Evolutionary conservation across 345 rosid genomes (phyloP).

Genomic region (Eucalyptus polyanthemos): DNA sequence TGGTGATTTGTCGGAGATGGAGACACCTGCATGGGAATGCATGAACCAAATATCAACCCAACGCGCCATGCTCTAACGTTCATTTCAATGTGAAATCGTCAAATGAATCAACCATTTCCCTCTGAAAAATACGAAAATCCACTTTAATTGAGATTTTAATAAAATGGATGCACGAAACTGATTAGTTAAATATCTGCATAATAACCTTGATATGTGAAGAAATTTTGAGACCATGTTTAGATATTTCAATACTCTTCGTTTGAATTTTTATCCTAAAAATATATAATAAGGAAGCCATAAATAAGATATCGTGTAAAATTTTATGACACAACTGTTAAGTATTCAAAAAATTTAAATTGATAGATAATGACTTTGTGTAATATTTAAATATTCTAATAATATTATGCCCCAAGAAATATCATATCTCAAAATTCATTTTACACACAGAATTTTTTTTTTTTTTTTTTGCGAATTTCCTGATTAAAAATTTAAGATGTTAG

Average conservation of each 20-base stretch:
- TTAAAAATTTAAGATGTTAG: neutral
- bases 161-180: neutral
- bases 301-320: neutral
- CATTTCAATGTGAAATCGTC: neutral
- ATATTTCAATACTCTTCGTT: neutral
- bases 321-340: neutral
- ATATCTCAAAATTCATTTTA: neutral
- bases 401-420: neutral
- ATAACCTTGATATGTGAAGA: neutral
- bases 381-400: neutral
- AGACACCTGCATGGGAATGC: neutral
- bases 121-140: neutral
- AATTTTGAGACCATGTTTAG: neutral
- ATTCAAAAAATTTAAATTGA: neutral
- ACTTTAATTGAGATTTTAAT: neutral
- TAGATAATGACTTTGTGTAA: neutral
- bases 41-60: neutral
- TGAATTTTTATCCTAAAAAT: neutral
- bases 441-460: neutral
- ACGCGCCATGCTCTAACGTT: neutral
- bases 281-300: too few relatives aligned
- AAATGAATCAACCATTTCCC: neutral
- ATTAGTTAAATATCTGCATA: neutral
- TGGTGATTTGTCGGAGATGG: neutral
- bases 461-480: neutral